Base-by-base conservation (phyloP, 202 grass and related monocot genomes). In the Brachypodium distachyon region DNA sequence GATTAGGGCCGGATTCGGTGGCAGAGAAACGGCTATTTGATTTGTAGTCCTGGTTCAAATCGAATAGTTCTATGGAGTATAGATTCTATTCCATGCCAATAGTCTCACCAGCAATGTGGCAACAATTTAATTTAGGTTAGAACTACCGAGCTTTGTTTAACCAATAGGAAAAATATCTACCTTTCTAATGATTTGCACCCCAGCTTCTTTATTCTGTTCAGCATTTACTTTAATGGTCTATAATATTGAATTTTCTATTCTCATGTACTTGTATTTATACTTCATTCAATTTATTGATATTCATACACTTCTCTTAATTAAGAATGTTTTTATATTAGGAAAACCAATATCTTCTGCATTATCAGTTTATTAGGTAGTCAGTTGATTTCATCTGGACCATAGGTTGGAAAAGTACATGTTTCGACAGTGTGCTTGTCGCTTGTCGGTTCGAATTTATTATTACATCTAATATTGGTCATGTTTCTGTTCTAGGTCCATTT, bases 401-500 rank as follows among this genome's bases (percentile, higher is more conserved):
- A 58, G 26, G 48, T 55, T 36, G 18, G 41, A 80, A 58, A 49
- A 58, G 40, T 6, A 18, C 36, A 42, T 71, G 42, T 31, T 14
- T 67, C 34, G 42, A 3, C 4, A 48, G 16, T 32, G 38, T 73
- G 32, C 14, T 61, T 51, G n/a, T n/a, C n/a, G 37, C 12, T 57
- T 23, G 17, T 25, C 6, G 18, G 7, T 52, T 86, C 9, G 61
- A 36, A 56, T 76, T 56, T 39, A 22, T 70, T 22, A 29, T 31
- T 21, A 50, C 23, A 51, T 54, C 34, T 36, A 71, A 53, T 65
- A 82, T 56, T 73, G 7, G 69, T 39, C 18, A 59, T 1, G 1
- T 50, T 59, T 67, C 5, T 50, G 12, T 67, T 91, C 50, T 38
- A 93, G 94, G 74, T 58, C 74, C 85, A 61, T 73, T 84, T 80